Conservation (phyloP, 495 filamentous ascomycete species). For the Penicillium macrosclerotiorum region DNA sequence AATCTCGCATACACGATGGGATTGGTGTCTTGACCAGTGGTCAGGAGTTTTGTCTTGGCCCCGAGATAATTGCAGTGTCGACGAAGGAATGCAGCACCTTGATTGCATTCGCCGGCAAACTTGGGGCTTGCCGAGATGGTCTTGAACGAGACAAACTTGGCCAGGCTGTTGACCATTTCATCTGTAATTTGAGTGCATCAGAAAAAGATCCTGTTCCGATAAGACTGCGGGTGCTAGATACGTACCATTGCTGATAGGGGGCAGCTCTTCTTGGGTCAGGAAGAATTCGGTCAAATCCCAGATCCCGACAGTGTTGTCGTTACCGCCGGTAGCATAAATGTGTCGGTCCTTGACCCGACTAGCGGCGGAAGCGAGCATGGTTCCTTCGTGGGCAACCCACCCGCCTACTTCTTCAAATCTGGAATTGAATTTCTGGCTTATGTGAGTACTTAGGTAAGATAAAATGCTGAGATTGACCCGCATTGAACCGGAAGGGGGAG, state of each 20-base stretch:
- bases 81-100: constrained; percentile 86
- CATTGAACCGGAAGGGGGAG: too few species aligned
- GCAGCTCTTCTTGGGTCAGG: constrained; percentile 36
- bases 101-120: constrained; percentile 84
- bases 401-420: constrained; percentile 79
- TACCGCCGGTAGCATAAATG: constrained; percentile 91
- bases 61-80: constrained; percentile 87
- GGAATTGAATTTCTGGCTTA: constrained; percentile 71
- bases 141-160: constrained; percentile 82
- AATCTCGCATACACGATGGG: constrained; percentile 91
- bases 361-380: constrained; percentile 82
- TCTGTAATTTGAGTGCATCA: constrained; percentile 47
- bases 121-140: constrained; percentile 84
- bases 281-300: constrained; percentile 74
- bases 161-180: constrained; percentile 77
- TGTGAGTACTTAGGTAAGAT: constrained; percentile 7
- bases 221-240: background rate
- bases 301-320: constrained; percentile 81
- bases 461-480: too few species aligned
- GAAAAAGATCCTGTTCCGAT: too few species aligned
- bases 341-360: constrained; percentile 63
- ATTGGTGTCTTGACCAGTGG: constrained; percentile 71
- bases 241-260: constrained; percentile 60
- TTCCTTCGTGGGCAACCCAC: constrained; percentile 83
- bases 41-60: constrained; percentile 80